phyloP scores from a whole-genome alignment of 345 rosid species.

The Noccaea bulbosa region DNA sequence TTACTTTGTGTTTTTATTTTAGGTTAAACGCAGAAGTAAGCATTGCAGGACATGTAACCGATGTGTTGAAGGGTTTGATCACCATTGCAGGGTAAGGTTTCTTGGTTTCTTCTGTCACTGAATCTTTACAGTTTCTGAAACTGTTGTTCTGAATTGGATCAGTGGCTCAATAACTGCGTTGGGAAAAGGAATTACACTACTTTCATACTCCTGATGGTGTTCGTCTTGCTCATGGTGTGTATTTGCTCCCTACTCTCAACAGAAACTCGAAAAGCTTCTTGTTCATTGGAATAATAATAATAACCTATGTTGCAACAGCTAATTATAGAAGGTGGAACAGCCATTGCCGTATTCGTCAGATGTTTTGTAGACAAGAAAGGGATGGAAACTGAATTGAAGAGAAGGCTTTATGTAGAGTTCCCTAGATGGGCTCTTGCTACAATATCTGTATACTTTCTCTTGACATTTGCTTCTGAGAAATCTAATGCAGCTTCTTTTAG shows the following conservation, averaged over 20 bases:
- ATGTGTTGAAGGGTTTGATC: conserved; percentile 98
- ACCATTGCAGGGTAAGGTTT: conserved; percentile 84
- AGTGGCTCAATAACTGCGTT: conserved; percentile 97
- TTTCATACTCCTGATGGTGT: conserved; percentile 82
- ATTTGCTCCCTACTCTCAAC: neutral
- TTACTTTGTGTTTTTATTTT: conserved; percentile 22
- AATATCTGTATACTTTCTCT: conserved; percentile 57
- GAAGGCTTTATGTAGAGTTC: conserved; percentile 63
- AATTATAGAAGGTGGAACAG: conserved; percentile 89
- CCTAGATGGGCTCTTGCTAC: conserved; percentile 85
- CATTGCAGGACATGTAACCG: conserved; percentile 94
- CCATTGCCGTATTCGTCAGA: conserved; percentile 82
- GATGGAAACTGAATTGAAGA: conserved; percentile 70
- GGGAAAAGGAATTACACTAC: conserved; percentile 93
- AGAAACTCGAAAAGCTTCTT: neutral
- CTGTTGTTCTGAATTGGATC: conserved; percentile 25
- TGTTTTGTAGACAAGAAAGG: conserved; percentile 87
- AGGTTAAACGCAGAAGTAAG: conserved; percentile 96
- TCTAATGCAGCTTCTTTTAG: conserved; percentile 7
- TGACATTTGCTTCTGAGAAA: conserved; percentile 2
- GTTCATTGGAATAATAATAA: conserved; percentile 1
- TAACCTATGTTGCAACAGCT: conserved; percentile 50
- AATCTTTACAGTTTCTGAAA: neutral
- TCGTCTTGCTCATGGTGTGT: conserved; percentile 78
- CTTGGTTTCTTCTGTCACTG: neutral